A percentile compares a stretch with the other conserved stretches of the same genome.
These are phyloP conservation scores for Pisolithus orientalis DNA, from an alignment of 768 basidiomycete genomes.

Conservation along the genomic window DNA sequence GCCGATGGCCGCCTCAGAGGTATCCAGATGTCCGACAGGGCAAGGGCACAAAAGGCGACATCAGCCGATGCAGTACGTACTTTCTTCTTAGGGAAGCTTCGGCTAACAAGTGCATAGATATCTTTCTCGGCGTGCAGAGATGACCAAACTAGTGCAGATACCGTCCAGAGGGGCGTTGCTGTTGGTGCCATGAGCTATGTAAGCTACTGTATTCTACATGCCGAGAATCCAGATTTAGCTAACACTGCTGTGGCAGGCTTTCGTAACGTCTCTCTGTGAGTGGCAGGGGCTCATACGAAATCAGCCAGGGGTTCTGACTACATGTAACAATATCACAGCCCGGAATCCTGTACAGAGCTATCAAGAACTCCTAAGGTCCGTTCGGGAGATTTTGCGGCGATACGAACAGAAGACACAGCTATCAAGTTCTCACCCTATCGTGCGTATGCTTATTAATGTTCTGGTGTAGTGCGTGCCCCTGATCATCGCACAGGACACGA, in stretches of 20 bases:
- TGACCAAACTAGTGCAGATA: conserved; percentile 68
- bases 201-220: conserved; percentile 18
- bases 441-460: conserved; percentile 14
- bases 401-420: conserved; percentile 71
- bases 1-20: conserved; percentile 50
- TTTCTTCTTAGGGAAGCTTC: not conserved
- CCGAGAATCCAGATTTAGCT: not conserved
- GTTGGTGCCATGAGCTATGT: conserved; percentile 81
- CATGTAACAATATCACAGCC: conserved; percentile 17
- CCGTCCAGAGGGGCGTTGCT: conserved; percentile 53
- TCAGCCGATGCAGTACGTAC: conserved; percentile 64
- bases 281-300: not conserved
- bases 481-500: conserved; percentile 17
- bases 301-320: not conserved
- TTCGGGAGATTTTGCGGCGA: conserved; percentile 54
- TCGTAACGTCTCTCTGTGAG: conserved; percentile 46
- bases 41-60: conserved; percentile 41
- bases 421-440: conserved; percentile 67
- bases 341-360: conserved; percentile 58
- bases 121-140: conserved; percentile 71
- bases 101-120: conserved; percentile 35
- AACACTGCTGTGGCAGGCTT: conserved; percentile 41
- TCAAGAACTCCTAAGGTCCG: conserved; percentile 49
- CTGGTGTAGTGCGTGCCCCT: not conserved
- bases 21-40: conserved; percentile 29